Conservation (phyloP, 306 rosid species). For the Adenanthera pavonina region DNA sequence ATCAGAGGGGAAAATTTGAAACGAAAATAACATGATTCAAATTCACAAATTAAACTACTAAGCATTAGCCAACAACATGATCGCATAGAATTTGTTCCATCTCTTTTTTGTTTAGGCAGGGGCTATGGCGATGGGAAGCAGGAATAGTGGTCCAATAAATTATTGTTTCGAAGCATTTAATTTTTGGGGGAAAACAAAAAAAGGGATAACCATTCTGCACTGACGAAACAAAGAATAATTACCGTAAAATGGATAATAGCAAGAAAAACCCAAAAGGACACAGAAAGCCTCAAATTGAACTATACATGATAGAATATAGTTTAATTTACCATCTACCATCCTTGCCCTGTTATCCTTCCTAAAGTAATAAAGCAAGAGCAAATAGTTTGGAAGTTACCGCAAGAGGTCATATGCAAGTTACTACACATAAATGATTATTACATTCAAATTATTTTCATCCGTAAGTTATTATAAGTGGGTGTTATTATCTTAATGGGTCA, state of each 20-base stretch:
- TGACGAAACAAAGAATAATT: slow-evolving; percentile 8
- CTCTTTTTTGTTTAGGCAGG: background rate
- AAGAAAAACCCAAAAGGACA: slow-evolving; percentile 2
- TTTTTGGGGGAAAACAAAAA: background rate
- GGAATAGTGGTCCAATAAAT: background rate
- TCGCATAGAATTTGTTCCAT: background rate
- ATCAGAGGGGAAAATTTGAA: slow-evolving; percentile 9
- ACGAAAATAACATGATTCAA: background rate
- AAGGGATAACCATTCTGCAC: background rate
- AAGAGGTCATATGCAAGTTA: background rate
- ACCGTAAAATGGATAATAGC: background rate
- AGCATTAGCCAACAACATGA: slow-evolving; percentile 12
- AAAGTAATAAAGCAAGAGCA: background rate
- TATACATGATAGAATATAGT: background rate
- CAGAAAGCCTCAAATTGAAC: background rate
- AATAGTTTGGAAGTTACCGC: background rate
- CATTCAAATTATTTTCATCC: slow-evolving; percentile 10
- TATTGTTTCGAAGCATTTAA: background rate
- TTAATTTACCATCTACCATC: background rate
- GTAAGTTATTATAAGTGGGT: background rate
- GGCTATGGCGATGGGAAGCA: background rate
- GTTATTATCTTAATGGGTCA: background rate
- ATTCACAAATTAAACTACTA: background rate
- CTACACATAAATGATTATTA: background rate
- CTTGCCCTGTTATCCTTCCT: background rate